Conservation (phyloP, 2,329 filamentous ascomycete species). For the Paecilomyces sp. region DNA sequence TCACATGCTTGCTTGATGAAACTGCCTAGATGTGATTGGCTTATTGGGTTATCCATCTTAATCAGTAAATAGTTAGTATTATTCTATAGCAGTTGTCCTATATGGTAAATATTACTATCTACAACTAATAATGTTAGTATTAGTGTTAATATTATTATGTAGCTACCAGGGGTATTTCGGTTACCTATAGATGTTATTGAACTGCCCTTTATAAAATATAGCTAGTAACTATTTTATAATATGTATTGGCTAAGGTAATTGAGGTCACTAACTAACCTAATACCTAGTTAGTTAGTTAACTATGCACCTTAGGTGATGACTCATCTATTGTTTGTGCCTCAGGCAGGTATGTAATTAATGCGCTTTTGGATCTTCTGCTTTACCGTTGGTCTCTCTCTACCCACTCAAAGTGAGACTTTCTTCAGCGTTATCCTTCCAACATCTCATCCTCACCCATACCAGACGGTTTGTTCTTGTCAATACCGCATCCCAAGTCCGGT, state of each 20-base stretch:
- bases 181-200: too few species aligned
- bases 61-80: not conserved
- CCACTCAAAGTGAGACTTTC: not conserved
- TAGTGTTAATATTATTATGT: too few species aligned
- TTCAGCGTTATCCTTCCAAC: conserved; percentile 5
- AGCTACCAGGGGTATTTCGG: too few species aligned
- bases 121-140: not conserved
- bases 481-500: not conserved
- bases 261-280: too few species aligned
- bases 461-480: not conserved
- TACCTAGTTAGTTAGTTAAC: too few species aligned
- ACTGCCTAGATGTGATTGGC: not conserved
- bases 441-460: conserved; percentile 6
- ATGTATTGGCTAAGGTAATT: too few species aligned
- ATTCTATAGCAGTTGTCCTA: too few species aligned
- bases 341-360: not conserved
- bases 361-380: not conserved
- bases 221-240: too few species aligned
- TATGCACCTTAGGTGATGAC: too few species aligned
- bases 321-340: too few species aligned
- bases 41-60: not conserved
- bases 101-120: not conserved
- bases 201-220: too few species aligned
- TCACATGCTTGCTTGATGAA: not conserved
- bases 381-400: not conserved